These are phyloP conservation scores for Aspergillus flavus DNA, from an alignment of 2,329 filamentous ascomycete species.

Conservation along the genomic window DNA sequence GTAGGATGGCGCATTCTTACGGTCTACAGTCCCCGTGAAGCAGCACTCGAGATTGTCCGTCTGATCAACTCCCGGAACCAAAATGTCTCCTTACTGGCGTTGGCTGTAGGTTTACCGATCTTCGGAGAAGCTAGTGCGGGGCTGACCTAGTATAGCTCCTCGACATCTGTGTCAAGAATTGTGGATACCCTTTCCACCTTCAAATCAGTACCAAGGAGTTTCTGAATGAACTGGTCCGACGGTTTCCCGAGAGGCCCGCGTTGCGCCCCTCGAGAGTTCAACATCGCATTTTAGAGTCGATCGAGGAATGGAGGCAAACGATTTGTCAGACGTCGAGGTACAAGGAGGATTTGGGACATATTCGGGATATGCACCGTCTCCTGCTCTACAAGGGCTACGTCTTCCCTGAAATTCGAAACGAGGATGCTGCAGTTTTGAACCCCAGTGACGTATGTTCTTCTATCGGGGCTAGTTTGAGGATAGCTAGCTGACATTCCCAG, in stretches of 20 bases:
- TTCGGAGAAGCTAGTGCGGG: conserved; percentile 12
- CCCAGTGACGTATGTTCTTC: conserved; percentile 79
- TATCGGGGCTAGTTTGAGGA: neutral
- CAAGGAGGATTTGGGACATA: conserved; percentile 94
- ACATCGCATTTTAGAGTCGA: conserved; percentile 87
- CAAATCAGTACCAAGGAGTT: conserved; percentile 99
- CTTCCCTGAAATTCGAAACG: conserved; percentile 87
- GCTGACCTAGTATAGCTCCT: conserved; percentile 62
- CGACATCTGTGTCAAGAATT: conserved; percentile 99
- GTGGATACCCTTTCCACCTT: conserved; percentile 97
- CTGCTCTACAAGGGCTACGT: conserved; percentile 96
- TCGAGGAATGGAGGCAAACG: conserved; percentile 97
- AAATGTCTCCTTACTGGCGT: conserved; percentile 86
- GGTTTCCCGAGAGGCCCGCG: conserved; percentile 92
- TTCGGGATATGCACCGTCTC: conserved; percentile 94
- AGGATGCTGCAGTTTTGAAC: conserved; percentile 95
- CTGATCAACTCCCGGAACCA: conserved; percentile 97
- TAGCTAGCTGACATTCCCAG: conserved; percentile 51
- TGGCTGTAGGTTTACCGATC: conserved; percentile 58
- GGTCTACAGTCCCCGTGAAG: conserved; percentile 73
- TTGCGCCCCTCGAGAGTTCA: conserved; percentile 85
- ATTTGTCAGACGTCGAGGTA: conserved; percentile 98
- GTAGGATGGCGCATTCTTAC: conserved; percentile 27
- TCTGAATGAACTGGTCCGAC: conserved; percentile 92
- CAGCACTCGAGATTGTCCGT: conserved; percentile 87